phyloP scores from a whole-genome alignment of 257 asterid genomes.

The Solanum appendiculatum region DNA sequence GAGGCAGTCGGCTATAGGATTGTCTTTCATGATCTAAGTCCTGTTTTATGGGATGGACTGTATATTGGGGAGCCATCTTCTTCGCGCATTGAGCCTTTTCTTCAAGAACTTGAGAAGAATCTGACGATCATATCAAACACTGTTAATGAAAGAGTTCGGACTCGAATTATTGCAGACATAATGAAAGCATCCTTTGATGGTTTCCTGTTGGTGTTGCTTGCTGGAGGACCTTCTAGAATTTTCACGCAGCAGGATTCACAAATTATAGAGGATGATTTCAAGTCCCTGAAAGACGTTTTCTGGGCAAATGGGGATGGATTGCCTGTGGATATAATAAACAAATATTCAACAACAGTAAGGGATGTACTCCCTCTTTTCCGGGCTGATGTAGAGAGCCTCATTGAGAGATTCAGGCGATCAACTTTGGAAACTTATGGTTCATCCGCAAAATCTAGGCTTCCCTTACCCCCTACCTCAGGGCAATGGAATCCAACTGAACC shows the following conservation, averaged over 20 bases:
- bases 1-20: constrained; percentile 70
- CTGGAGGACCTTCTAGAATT: constrained; percentile 83
- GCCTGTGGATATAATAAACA: constrained; percentile 58
- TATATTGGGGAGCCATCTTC: constrained; percentile 77
- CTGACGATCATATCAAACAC: constrained; percentile 66
- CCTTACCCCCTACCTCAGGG: constrained; percentile 90
- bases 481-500: constrained; percentile 90
- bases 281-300: constrained; percentile 71
- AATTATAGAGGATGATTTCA: constrained; percentile 81
- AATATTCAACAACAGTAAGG: constrained; percentile 53
- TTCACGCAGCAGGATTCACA: constrained; percentile 59
- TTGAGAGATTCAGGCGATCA: constrained; percentile 54
- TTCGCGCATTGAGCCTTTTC: constrained; percentile 77
- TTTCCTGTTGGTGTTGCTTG: constrained; percentile 72
- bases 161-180: constrained; percentile 68
- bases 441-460: constrained; percentile 75
- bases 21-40: constrained; percentile 70
- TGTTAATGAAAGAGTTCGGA: constrained; percentile 64
- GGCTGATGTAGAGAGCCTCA: constrained; percentile 62
- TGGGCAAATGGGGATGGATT: constrained; percentile 93
- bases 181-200: constrained; percentile 94
- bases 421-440: constrained; percentile 64
- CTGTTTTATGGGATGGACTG: constrained; percentile 58
- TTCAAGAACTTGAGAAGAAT: constrained; percentile 63
- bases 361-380: constrained; percentile 69